phyloP scores from a whole-genome alignment of 176 grass and related monocot genomes.

The Neostapfia colusana region DNA sequence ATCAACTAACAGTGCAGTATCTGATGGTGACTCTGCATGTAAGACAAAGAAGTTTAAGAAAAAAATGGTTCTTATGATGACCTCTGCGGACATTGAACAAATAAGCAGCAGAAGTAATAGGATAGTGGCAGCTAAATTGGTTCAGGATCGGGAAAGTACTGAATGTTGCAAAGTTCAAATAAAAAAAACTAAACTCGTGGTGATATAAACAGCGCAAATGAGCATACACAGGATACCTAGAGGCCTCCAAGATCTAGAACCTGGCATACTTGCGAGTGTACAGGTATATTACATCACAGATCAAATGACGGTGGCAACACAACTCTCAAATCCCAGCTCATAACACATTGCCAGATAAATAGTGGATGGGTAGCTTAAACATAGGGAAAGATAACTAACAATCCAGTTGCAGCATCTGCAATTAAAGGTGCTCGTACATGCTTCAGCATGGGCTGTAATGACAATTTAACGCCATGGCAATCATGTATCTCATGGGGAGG shows the following conservation, averaged over 20 bases:
- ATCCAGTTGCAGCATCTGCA: not conserved
- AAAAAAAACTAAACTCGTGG: not conserved
- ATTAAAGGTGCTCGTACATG: not conserved
- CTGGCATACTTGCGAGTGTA: not conserved
- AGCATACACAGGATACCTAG: not conserved
- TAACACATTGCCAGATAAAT: not conserved
- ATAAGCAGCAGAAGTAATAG: conserved; percentile 3
- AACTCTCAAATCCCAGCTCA: not conserved
- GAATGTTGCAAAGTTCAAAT: not conserved
- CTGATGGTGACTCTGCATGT: conserved; percentile 52
- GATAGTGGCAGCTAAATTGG: conserved; percentile 4
- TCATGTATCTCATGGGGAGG: not conserved
- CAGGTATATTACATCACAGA: not conserved
- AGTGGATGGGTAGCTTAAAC: not conserved
- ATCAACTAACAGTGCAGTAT: conserved; percentile 63
- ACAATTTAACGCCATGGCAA: conserved; percentile 3
- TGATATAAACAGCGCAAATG: conserved; percentile 9
- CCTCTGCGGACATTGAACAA: not conserved
- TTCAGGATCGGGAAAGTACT: not conserved
- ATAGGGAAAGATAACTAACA: not conserved
- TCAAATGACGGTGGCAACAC: not conserved
- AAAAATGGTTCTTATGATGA: conserved; percentile 27
- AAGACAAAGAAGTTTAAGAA: conserved; percentile 37
- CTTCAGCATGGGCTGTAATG: conserved; percentile 8
- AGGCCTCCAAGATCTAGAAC: too few relatives aligned